Percentiles rank a stretch among this genome's conserved stretches.
phyloP scores from a whole-genome alignment of 495 filamentous ascomycete genomes.

The Trichoderma orchidacearum region DNA sequence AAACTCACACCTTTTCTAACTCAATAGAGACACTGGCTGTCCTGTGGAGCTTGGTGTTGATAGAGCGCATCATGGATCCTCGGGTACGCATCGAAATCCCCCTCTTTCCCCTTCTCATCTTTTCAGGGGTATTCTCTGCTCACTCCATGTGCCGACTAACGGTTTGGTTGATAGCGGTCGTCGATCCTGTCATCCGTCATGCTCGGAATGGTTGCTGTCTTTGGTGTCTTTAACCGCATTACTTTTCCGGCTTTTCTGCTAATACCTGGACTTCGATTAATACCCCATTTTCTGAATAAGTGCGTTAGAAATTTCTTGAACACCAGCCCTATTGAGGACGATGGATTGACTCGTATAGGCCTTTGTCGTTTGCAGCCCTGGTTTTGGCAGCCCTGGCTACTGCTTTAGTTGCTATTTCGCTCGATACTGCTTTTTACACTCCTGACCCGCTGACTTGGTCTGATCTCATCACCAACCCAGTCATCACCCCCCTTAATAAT shows the following conservation, averaged over 20 bases:
- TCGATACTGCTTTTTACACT: constrained; percentile 76
- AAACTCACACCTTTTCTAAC: constrained; percentile 98
- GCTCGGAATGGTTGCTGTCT: constrained; percentile 66
- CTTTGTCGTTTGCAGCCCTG: constrained; percentile 50
- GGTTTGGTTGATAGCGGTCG: constrained; percentile 43
- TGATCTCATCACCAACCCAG: constrained; percentile 41
- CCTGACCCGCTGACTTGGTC: constrained; percentile 40
- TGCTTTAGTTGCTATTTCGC: constrained; percentile 53
- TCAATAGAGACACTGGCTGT: constrained; percentile 88
- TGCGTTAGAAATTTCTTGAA: constrained; percentile 14
- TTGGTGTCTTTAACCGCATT: constrained; percentile 88
- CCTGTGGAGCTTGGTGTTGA: constrained; percentile 79
- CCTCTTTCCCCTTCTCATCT: no score
- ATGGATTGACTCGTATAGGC: constrained; percentile 34
- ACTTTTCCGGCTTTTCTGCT: constrained; percentile 89
- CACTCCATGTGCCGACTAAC: no score
- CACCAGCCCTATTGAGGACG: neutral
- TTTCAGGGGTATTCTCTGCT: no score
- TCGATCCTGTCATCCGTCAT: constrained; percentile 61
- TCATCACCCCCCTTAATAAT: constrained; percentile 87
- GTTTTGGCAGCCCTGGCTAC: constrained; percentile 45
- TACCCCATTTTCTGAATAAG: constrained; percentile 77
- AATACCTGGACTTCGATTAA: constrained; percentile 62
- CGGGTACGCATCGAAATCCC: constrained; percentile 50
- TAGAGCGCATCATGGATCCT: constrained; percentile 65